Percentiles rank a stretch among this genome's conserved stretches.
Conservation (phyloP, 805 yeast genomes). For the Priceomyces melissophilus region DNA sequence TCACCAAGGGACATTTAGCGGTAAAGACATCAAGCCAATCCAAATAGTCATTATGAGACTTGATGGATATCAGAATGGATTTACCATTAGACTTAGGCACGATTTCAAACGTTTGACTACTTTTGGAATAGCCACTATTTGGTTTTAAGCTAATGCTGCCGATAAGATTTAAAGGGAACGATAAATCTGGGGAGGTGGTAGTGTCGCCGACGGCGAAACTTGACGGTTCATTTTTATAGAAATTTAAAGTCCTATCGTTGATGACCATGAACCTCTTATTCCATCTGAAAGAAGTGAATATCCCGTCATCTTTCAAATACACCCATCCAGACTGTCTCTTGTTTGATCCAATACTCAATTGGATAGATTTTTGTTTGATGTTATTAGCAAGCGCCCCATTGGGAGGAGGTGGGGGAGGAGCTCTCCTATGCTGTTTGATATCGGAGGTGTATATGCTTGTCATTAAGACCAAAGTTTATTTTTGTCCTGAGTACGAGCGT, state of each 20-base stretch:
- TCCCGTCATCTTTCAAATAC: slow-evolving; percentile 86
- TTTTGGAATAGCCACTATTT: slow-evolving; percentile 33
- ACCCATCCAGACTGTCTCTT: slow-evolving; percentile 74
- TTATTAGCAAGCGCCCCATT: neutral
- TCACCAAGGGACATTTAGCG: slow-evolving; percentile 66
- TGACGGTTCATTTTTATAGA: slow-evolving; percentile 64
- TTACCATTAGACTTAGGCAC: slow-evolving; percentile 52
- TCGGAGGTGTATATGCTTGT: slow-evolving; percentile 40
- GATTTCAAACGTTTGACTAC: slow-evolving; percentile 70
- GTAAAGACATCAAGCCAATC: slow-evolving; percentile 90
- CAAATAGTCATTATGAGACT: slow-evolving; percentile 73
- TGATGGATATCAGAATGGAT: slow-evolving; percentile 70
- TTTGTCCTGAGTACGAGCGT: no score
- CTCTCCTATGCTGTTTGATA: slow-evolving; percentile 38
- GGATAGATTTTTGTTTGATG: slow-evolving; percentile 8
- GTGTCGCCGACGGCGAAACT: slow-evolving; percentile 36
- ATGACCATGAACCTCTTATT: slow-evolving; percentile 80
- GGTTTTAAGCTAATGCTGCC: slow-evolving; percentile 59
- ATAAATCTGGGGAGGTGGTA: slow-evolving; percentile 26
- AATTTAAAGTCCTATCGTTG: slow-evolving; percentile 68
- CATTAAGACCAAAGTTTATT: slow-evolving; percentile 16
- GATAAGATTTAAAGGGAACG: slow-evolving; percentile 37
- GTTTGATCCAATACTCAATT: slow-evolving; percentile 20
- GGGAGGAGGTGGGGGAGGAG: slow-evolving; percentile 42
- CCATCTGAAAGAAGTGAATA: slow-evolving; percentile 83